Base-by-base conservation (phyloP, 345 rosid genomes). In the Corchorus olitorius region DNA sequence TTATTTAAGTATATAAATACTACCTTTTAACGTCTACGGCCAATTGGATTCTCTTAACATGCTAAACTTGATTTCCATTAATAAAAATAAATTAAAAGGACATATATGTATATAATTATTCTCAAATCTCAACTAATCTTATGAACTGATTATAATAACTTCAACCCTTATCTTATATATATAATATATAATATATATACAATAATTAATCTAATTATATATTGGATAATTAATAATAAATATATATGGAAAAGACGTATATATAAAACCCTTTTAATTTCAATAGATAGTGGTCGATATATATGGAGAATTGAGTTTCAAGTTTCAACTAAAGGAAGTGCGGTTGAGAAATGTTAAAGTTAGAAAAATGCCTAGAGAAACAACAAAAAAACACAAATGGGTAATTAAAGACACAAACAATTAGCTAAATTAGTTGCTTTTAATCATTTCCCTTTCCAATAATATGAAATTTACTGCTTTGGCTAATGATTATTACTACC, bases 11-110 rank as follows among this genome's bases (percentile, higher is more conserved):
- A 43, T 19, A 65, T 10, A 39, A 39, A 39, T 41, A 22, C 17
- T 65, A 2, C 19, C 19, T 13, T 61, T 55, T 19, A 55, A 55
- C 41, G 2, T 34, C 4, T 35, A 35, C 0, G 8, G 12, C 56
- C 78, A 75, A 78, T 83, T 16, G 54, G 17, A 48, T 63, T 52
- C 43, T 58, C 17, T 74, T 75, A 62, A 22, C 79, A 84, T 81
- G 81, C 80, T 69, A 43, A 65, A 63, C 66, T 53, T 67, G 55
- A 54, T 37, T 20, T 17, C 16, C 3, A 37, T 17, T 13, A 45
- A 45, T 41, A 45, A 8, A 65, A 41, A 41, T 61, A 15, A 63
- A 37, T 63, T 27, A 12, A 63, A 63, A 63, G 46, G 43, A 4
- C 46, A 16, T 60, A 4, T 14, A 7, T 11, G 22, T 27, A 27